Conservation (phyloP, 192 early-diverging fungal genomes). For the Coemansia sp. region DNA sequence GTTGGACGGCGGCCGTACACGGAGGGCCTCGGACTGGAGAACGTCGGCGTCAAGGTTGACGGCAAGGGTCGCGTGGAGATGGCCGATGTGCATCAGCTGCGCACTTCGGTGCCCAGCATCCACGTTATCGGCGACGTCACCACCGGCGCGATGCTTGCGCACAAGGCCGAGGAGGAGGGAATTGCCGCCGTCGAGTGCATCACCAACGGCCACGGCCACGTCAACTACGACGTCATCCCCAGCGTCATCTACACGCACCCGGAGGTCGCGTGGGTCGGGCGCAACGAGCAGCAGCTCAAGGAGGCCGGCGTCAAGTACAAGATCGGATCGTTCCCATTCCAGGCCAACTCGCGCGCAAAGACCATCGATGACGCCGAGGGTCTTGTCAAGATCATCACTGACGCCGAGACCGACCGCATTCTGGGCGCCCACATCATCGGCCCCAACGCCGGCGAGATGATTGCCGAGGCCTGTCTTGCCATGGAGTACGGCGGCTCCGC, state of each 20-base stretch:
- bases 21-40: slow-evolving; percentile 87
- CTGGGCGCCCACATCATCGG: slow-evolving; percentile 99
- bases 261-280: slow-evolving; percentile 98
- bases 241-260: slow-evolving; percentile 98
- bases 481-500: slow-evolving; percentile 98
- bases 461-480: slow-evolving; percentile 95
- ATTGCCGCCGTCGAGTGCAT: slow-evolving; percentile 97
- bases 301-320: slow-evolving; percentile 83
- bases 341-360: slow-evolving; percentile 96
- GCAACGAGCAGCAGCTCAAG: slow-evolving; percentile 94
- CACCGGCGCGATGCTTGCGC: slow-evolving; percentile 96
- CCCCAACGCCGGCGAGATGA: slow-evolving; percentile 98
- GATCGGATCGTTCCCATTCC: slow-evolving; percentile 92
- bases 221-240: slow-evolving; percentile 98
- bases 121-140: slow-evolving; percentile 97
- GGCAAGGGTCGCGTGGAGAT: slow-evolving; percentile 84
- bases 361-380: slow-evolving; percentile 95
- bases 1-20: slow-evolving; percentile 96
- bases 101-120: slow-evolving; percentile 85
- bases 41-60: slow-evolving; percentile 88
- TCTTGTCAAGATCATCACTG: slow-evolving; percentile 94
- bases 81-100: slow-evolving; percentile 64
- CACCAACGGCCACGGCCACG: slow-evolving; percentile 89
- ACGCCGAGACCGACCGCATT: slow-evolving; percentile 93
- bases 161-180: slow-evolving; percentile 99